A percentile compares a stretch with the other conserved stretches of the same genome.
Evolutionary conservation across 179 eudicot genomes (phyloP).

Genomic region (Camellia oleifera): DNA sequence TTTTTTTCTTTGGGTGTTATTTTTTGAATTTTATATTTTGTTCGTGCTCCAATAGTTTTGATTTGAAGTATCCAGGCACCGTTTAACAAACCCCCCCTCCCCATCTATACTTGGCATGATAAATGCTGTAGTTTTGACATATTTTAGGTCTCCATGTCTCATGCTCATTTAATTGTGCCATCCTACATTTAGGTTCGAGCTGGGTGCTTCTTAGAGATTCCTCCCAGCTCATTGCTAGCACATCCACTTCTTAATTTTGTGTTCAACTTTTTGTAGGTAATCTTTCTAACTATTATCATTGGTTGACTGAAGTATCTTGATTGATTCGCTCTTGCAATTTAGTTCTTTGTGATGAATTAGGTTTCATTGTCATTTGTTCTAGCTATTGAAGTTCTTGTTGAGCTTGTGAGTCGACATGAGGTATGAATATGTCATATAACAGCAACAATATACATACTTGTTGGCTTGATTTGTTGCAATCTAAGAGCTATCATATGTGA

Average conservation of each 20-base stretch:
- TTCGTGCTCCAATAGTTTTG: neutral
- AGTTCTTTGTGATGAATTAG: slow-evolving; percentile 32
- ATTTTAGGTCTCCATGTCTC: neutral
- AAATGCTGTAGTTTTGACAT: slow-evolving; percentile 9
- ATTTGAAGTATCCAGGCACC: neutral
- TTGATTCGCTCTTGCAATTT: slow-evolving; percentile 15
- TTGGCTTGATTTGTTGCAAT: slow-evolving; percentile 12
- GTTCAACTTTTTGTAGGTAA: slow-evolving; percentile 84
- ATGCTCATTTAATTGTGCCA: slow-evolving; percentile 5
- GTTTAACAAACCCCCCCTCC: neutral
- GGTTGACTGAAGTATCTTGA: slow-evolving; percentile 9
- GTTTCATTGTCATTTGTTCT: slow-evolving; percentile 80
- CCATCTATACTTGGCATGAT: neutral
- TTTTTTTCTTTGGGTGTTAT: neutral
- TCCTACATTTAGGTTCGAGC: slow-evolving; percentile 70
- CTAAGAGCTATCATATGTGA: neutral
- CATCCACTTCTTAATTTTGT: slow-evolving; percentile 89
- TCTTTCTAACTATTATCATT: slow-evolving; percentile 3
- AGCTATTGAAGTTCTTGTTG: slow-evolving; percentile 90
- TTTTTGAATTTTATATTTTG: neutral
- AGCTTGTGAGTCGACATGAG: slow-evolving; percentile 92
- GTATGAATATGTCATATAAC: slow-evolving; percentile 37
- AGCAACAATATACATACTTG: neutral
- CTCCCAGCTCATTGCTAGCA: slow-evolving; percentile 65
- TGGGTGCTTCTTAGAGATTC: slow-evolving; percentile 83